Conservation (phyloP, 768 basidiomycete species). For the Russula olivacea region DNA sequence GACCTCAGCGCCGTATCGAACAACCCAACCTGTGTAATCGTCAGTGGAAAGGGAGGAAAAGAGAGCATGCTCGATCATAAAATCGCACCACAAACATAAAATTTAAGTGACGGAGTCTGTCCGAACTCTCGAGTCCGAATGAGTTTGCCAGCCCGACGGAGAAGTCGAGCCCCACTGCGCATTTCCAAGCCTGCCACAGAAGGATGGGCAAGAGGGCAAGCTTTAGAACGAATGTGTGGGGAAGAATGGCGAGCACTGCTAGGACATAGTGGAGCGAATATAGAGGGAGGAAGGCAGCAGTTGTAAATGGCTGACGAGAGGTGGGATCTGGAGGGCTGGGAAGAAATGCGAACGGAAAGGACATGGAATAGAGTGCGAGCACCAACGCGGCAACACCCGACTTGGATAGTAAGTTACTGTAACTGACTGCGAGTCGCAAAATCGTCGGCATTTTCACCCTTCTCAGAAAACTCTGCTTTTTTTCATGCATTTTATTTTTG, state of each 20-base stretch:
- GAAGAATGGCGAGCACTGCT: conserved; percentile 19
- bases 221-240: conserved; percentile 1
- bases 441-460: too few relatives aligned
- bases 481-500: too few relatives aligned
- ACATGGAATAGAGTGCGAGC: too few relatives aligned
- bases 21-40: background rate
- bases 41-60: background rate
- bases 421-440: too few relatives aligned
- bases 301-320: conserved; percentile 10
- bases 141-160: background rate
- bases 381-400: too few relatives aligned
- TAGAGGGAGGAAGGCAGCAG: conserved; percentile 2
- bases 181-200: conserved; percentile 11
- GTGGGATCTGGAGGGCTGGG: conserved; percentile 9
- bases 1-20: conserved; percentile 3
- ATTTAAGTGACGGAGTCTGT: conserved; percentile 5
- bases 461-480: too few relatives aligned
- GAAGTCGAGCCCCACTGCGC: conserved; percentile 6
- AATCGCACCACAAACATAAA: conserved; percentile 14
- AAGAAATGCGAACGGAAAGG: background rate
- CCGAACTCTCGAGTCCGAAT: background rate
- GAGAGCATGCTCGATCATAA: background rate
- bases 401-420: too few relatives aligned
- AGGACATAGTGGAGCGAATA: conserved; percentile 1
- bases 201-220: conserved; percentile 13